These are phyloP conservation scores for Pseudomassariella vexata DNA, from an alignment of 2,329 filamentous ascomycete genomes.

Conservation along the genomic window DNA sequence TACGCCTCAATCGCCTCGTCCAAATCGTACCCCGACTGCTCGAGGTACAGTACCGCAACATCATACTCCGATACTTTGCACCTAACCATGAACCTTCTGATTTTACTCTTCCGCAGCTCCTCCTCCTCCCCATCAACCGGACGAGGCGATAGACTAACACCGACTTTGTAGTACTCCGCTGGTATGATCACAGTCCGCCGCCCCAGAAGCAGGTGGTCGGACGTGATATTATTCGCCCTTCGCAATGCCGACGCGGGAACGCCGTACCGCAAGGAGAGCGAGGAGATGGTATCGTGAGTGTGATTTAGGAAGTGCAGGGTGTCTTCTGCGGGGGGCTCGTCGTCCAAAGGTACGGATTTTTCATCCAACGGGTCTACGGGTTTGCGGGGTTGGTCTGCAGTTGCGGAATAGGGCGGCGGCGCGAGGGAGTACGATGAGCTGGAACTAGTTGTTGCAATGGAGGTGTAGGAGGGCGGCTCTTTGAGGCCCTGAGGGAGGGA, in stretches of 20 bases:
- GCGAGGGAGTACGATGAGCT: constrained; percentile 19
- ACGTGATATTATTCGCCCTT: constrained; percentile 62
- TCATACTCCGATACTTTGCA: constrained; percentile 76
- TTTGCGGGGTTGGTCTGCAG: constrained; percentile 14
- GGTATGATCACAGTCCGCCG: constrained; percentile 68
- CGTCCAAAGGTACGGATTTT: constrained; percentile 21
- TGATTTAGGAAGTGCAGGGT: constrained; percentile 71
- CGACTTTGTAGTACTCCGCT: constrained; percentile 61
- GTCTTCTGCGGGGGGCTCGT: constrained; percentile 45
- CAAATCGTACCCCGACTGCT: constrained; percentile 63
- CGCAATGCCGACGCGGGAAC: constrained; percentile 60
- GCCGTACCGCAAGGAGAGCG: constrained; percentile 65
- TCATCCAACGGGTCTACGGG: constrained; percentile 13
- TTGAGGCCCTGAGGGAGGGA: constrained; percentile 55
- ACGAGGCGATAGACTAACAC: constrained; percentile 61
- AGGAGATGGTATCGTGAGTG: constrained; percentile 59
- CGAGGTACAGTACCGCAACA: constrained; percentile 68
- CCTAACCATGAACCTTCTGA: constrained; percentile 72
- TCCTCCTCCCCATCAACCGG: constrained; percentile 73
- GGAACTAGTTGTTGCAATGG: constrained; percentile 22
- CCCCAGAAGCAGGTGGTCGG: constrained; percentile 65
- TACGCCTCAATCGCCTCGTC: constrained; percentile 58
- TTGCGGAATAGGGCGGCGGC: constrained; percentile 33
- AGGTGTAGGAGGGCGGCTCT: constrained; percentile 62
- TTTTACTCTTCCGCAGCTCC: constrained; percentile 61